These are phyloP conservation scores for Corymbia calophylla DNA, from an alignment of 441 rosid genomes.

Conservation along the genomic window DNA sequence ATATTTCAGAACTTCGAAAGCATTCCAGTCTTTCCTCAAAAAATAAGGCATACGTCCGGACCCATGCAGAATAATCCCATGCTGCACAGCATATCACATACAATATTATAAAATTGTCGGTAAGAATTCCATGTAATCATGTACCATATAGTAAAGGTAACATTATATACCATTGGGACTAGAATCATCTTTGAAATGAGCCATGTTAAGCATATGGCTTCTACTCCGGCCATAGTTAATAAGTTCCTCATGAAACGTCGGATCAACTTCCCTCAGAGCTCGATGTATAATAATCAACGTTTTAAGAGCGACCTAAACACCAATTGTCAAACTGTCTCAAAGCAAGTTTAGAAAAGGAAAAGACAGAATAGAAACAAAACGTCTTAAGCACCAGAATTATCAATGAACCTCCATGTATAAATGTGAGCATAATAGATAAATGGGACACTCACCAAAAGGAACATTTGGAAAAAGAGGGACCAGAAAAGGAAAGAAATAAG, in stretches of 20 bases:
- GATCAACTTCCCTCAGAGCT: conserved; percentile 96
- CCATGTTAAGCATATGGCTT: conserved; percentile 89
- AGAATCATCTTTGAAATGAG: conserved; percentile 96
- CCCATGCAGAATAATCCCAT: conserved; percentile 95
- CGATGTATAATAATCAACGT: conserved; percentile 91
- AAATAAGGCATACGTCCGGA: conserved; percentile 77
- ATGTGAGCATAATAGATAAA: not conserved
- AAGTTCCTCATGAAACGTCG: conserved; percentile 90
- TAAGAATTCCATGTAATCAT: not conserved
- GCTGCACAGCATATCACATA: conserved; percentile 39
- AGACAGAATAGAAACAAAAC: not conserved
- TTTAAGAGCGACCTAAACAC: conserved; percentile 80
- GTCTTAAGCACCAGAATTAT: not conserved
- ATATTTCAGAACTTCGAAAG: conserved; percentile 75
- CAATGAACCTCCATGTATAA: not conserved
- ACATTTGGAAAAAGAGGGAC: not conserved
- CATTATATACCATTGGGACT: conserved; percentile 67
- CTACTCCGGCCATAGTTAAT: conserved; percentile 87
- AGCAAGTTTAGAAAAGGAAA: not conserved
- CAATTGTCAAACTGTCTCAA: not conserved
- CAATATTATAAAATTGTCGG: conserved; percentile 11
- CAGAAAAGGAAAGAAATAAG: not conserved
- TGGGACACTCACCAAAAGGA: not conserved
- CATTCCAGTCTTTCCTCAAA: conserved; percentile 95
- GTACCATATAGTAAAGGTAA: not conserved